phyloP scores from a whole-genome alignment of 2,329 filamentous ascomycete species.

The Arachnopeziza araneosa region DNA sequence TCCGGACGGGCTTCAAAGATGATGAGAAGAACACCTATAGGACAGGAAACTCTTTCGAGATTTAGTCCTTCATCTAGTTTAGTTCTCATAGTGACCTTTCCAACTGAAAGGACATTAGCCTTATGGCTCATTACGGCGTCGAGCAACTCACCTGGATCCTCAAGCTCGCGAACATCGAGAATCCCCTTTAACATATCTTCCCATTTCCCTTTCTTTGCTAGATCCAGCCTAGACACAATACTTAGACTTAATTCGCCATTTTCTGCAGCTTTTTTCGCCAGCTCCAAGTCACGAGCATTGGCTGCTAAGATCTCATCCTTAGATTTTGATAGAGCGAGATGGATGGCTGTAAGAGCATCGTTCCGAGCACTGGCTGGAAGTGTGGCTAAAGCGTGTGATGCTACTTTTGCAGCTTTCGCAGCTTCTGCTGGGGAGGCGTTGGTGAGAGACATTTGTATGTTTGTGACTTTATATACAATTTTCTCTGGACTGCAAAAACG shows the following conservation, averaged over 20 bases:
- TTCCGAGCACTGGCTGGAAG: conserved; percentile 74
- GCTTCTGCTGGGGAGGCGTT: conserved; percentile 74
- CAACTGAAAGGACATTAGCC: conserved; percentile 49
- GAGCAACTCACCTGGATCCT: conserved; percentile 66
- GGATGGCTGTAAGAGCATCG: conserved; percentile 75
- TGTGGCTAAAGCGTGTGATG: conserved; percentile 77
- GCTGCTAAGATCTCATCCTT: conserved; percentile 77
- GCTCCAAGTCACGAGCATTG: conserved; percentile 75
- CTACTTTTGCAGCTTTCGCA: conserved; percentile 70
- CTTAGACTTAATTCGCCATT: conserved; percentile 74
- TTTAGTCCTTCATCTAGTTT: conserved; percentile 79
- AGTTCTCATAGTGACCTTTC: conserved; percentile 76
- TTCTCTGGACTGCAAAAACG: not conserved
- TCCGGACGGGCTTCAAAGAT: conserved; percentile 98
- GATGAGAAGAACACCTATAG: conserved; percentile 94
- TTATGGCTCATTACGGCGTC: not conserved
- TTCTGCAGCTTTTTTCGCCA: conserved; percentile 66
- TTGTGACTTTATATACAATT: not conserved
- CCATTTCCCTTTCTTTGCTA: conserved; percentile 84
- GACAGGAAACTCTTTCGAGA: conserved; percentile 84
- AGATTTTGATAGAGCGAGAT: conserved; percentile 65
- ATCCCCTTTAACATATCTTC: conserved; percentile 98
- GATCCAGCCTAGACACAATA: conserved; percentile 80
- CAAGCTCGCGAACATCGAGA: conserved; percentile 74
- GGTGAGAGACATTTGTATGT: conserved; percentile 71